Evolutionary conservation across 2,329 filamentous ascomycete species (phyloP).

Genomic region (Exophiala alcalophila): DNA sequence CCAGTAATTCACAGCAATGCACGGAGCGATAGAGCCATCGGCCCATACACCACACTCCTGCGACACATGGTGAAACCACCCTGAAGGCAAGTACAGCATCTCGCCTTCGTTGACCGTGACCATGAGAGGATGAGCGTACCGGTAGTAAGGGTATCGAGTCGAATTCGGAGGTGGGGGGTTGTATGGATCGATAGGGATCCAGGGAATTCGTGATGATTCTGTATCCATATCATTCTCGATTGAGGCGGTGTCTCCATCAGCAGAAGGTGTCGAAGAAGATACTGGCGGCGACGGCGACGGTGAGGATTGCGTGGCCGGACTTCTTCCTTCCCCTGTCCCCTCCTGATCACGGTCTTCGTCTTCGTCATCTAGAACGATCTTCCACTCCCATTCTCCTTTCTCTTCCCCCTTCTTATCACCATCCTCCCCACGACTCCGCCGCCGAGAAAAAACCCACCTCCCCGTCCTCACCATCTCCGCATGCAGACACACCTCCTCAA

Average conservation of each 20-base stretch:
- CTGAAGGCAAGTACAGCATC: slow-evolving; percentile 29
- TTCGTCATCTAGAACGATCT: slow-evolving; percentile 11
- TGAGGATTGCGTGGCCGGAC: not conserved
- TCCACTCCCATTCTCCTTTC: slow-evolving; percentile 9
- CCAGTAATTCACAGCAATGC: slow-evolving; percentile 32
- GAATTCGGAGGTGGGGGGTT: slow-evolving; percentile 1
- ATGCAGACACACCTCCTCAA: slow-evolving; percentile 28
- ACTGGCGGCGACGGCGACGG: not conserved
- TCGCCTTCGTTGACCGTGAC: slow-evolving; percentile 27
- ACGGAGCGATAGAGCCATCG: slow-evolving; percentile 22
- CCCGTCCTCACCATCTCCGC: slow-evolving; percentile 22
- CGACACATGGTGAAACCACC: slow-evolving; percentile 31
- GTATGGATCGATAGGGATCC: slow-evolving; percentile 28
- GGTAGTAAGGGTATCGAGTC: slow-evolving; percentile 19
- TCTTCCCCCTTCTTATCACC: not conserved
- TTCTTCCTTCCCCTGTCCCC: not conserved
- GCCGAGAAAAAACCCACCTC: not conserved
- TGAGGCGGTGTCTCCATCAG: too few species aligned
- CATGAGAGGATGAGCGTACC: slow-evolving; percentile 19
- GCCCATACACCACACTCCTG: slow-evolving; percentile 29
- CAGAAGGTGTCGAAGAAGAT: too few species aligned
- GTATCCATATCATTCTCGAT: not conserved
- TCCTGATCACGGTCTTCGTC: slow-evolving; percentile 1
- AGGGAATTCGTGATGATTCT: slow-evolving; percentile 22
- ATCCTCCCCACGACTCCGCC: not conserved